phyloP scores from a whole-genome alignment of 78 protist genomes.

The Monosiga brevicollis region DNA sequence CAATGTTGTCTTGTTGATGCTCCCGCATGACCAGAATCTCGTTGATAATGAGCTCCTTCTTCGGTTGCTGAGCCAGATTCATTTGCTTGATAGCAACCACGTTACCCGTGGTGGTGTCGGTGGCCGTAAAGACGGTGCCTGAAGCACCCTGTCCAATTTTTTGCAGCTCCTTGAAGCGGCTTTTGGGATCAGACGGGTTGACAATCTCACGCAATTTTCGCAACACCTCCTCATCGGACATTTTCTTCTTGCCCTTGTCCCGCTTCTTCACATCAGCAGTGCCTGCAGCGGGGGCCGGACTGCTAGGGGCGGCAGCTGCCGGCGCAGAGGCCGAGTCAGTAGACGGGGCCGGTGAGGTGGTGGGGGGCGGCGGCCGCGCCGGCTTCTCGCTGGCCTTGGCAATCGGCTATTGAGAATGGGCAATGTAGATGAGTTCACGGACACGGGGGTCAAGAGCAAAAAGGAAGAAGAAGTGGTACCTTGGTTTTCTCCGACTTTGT shows the following conservation, averaged over 20 bases:
- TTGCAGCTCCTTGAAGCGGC: constrained; percentile 6
- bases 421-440: too few species aligned
- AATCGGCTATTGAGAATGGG: too few species aligned
- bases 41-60: constrained; percentile 58
- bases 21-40: constrained; percentile 68
- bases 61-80: constrained; percentile 51
- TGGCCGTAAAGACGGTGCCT: constrained; percentile 25
- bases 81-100: constrained; percentile 67
- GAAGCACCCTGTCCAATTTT: constrained; percentile 46
- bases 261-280: background rate
- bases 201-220: constrained; percentile 10
- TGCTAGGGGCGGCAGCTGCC: too few species aligned
- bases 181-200: constrained; percentile 6
- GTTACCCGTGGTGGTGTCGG: constrained; percentile 16
- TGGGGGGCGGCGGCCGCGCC: too few species aligned
- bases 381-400: too few species aligned
- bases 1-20: constrained; percentile 66
- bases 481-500: background rate
- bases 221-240: constrained; percentile 20
- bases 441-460: too few species aligned
- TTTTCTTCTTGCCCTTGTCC: constrained; percentile 9
- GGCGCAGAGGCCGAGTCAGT: too few species aligned
- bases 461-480: background rate
- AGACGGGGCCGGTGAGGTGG: too few species aligned
- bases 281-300: too few species aligned